Percentiles rank a stretch among this genome's conserved stretches.
phyloP scores from a whole-genome alignment of 352 stramenopile species.

The Phytophthora fragariae region DNA sequence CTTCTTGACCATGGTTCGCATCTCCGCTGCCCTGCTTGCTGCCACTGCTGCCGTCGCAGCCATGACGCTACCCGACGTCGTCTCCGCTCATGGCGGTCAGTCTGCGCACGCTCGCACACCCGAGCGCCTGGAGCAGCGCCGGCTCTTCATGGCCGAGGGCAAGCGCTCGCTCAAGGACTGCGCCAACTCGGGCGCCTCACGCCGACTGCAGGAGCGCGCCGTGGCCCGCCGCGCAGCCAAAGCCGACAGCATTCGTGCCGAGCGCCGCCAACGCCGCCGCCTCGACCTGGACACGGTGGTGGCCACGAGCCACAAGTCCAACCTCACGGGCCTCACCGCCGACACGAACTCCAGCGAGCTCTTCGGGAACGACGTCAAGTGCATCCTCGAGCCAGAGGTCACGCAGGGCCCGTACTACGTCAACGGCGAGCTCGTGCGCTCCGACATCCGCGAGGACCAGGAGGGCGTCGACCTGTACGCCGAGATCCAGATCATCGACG shows the following conservation, averaged over 20 bases:
- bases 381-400: conserved; percentile 34
- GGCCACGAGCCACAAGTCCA: conserved; percentile 30
- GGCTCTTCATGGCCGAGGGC: conserved; percentile 34
- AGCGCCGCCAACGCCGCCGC: conserved; percentile 20
- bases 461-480: conserved; percentile 33
- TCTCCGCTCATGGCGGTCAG: conserved; percentile 8
- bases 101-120: conserved; percentile 5
- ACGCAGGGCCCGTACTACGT: conserved; percentile 39
- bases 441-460: conserved; percentile 30
- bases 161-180: conserved; percentile 38
- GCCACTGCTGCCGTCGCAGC: conserved; percentile 2
- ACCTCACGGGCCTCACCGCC: conserved; percentile 24
- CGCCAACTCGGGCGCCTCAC: conserved; percentile 24
- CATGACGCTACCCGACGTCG: neutral
- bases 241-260: conserved; percentile 16
- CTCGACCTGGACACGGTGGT: conserved; percentile 31
- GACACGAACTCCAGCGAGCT: conserved; percentile 23
- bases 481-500: conserved; percentile 39
- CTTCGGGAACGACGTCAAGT: conserved; percentile 34
- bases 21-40: neutral
- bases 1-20: conserved; percentile 13
- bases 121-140: conserved; percentile 19
- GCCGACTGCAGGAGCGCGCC: conserved; percentile 25
- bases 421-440: conserved; percentile 31
- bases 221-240: conserved; percentile 20